These are phyloP conservation scores for Xylariaceae sp. DNA, from an alignment of 2,329 filamentous ascomycete genomes.

Conservation along the genomic window DNA sequence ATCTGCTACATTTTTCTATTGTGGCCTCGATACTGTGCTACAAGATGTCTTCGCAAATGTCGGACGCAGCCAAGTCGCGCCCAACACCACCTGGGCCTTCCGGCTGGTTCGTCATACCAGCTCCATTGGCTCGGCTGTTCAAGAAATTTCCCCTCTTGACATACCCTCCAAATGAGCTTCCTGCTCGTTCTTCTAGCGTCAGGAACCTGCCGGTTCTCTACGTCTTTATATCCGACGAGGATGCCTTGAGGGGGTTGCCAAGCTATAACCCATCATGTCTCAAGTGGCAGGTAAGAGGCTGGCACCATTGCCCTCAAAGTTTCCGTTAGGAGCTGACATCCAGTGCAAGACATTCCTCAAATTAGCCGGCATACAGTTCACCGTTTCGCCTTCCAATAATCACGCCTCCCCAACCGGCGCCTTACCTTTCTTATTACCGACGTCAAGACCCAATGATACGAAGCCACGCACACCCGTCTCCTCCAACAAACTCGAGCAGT, in stretches of 20 bases:
- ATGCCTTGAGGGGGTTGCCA: conserved; percentile 56
- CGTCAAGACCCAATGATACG: conserved; percentile 29
- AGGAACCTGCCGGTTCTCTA: conserved; percentile 57
- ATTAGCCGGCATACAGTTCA: conserved; percentile 66
- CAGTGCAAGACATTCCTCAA: conserved; percentile 71
- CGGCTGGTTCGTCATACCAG: conserved; percentile 58
- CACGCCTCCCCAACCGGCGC: conserved; percentile 86
- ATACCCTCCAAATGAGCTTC: conserved; percentile 72
- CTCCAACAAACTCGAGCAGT: conserved; percentile 65
- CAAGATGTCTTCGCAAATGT: too few species aligned
- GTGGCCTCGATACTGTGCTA: too few species aligned
- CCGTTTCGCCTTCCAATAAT: conserved; percentile 72
- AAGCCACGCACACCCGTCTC: conserved; percentile 43
- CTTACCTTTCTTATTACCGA: conserved; percentile 80
- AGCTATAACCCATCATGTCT: conserved; percentile 91
- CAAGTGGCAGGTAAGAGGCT: conserved; percentile 80
- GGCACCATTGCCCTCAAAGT: background rate
- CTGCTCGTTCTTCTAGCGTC: conserved; percentile 40
- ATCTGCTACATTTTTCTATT: too few species aligned
- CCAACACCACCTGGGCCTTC: conserved; percentile 17
- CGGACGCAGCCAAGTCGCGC: conserved; percentile 8
- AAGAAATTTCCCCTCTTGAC: conserved; percentile 74
- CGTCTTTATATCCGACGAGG: conserved; percentile 67
- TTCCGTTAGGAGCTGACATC: conserved; percentile 3
- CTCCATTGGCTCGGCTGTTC: conserved; percentile 77